Evolutionary conservation across 441 rosid genomes (phyloP).

Genomic region (Jatropha multifida): DNA sequence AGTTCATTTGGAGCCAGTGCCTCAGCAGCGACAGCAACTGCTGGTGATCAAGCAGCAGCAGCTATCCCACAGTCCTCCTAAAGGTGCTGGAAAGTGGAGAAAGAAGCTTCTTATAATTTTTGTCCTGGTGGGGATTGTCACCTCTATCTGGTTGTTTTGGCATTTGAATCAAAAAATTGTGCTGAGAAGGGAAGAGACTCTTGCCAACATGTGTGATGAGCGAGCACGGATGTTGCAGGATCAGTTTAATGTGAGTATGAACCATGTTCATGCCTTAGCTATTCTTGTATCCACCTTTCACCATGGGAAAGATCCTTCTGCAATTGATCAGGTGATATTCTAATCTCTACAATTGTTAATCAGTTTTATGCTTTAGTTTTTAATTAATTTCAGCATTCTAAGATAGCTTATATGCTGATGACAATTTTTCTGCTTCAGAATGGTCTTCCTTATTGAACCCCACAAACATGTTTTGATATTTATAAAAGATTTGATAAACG

Average conservation of each 20-base stretch:
- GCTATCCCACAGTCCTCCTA: constrained; percentile 45
- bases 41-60: constrained; percentile 59
- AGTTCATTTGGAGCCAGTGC: constrained; percentile 36
- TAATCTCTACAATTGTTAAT: constrained; percentile 2
- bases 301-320: constrained; percentile 93
- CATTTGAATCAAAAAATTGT: constrained; percentile 37
- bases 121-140: constrained; percentile 52
- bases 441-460: neutral
- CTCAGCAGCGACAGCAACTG: constrained; percentile 42
- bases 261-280: constrained; percentile 97
- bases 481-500: neutral
- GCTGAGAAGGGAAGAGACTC: constrained; percentile 62
- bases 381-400: neutral
- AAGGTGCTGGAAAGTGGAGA: constrained; percentile 75
- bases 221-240: constrained; percentile 98
- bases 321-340: constrained; percentile 83
- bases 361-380: neutral
- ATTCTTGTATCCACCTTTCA: constrained; percentile 97
- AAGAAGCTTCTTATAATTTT: constrained; percentile 57
- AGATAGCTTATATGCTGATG: constrained; percentile 12
- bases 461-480: neutral
- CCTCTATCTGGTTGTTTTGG: constrained; percentile 71
- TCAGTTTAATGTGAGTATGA: constrained; percentile 98
- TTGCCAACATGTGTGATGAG: constrained; percentile 94
- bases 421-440: neutral